These are phyloP conservation scores for Astrocystis sublimbata DNA, from an alignment of 495 filamentous ascomycete genomes.

Conservation along the genomic window DNA sequence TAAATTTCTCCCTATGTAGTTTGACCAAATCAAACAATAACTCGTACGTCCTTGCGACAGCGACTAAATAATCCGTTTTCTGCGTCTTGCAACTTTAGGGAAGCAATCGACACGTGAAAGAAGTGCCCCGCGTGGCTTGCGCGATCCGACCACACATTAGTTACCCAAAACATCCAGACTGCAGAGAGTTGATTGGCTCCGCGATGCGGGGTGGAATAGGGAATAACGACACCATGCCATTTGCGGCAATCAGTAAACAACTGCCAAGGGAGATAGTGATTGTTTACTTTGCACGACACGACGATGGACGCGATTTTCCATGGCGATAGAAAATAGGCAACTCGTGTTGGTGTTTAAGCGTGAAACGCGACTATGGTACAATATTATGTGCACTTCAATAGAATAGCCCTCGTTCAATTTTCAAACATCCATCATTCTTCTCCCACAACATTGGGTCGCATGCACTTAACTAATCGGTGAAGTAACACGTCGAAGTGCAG, in stretches of 20 bases:
- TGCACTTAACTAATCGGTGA: too few species aligned
- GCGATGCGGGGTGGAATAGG: not conserved
- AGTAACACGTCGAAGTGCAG: not conserved
- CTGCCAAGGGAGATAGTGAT: not conserved
- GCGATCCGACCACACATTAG: not conserved
- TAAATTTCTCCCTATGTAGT: too few species aligned
- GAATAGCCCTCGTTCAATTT: not conserved
- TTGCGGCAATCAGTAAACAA: slow-evolving; percentile 15
- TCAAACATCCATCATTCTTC: not conserved
- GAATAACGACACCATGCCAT: not conserved
- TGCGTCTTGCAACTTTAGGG: too few species aligned
- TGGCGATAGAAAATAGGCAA: not conserved
- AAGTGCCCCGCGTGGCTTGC: not conserved
- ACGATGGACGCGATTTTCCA: slow-evolving; percentile 11
- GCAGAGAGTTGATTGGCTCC: slow-evolving; percentile 5
- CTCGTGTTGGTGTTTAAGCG: slow-evolving; percentile 3
- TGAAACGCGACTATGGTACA: not conserved
- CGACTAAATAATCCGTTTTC: too few species aligned
- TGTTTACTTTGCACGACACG: slow-evolving; percentile 17
- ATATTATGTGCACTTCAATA: not conserved
- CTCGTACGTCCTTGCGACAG: too few species aligned
- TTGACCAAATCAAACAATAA: too few species aligned
- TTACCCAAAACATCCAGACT: slow-evolving; percentile 10
- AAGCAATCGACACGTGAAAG: too few species aligned
- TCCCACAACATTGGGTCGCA: not conserved